A percentile compares a stretch with the other conserved stretches of the same genome.
These are phyloP conservation scores for Rhodotorula diobovata DNA, from an alignment of 768 basidiomycete species.

Conservation along the genomic window DNA sequence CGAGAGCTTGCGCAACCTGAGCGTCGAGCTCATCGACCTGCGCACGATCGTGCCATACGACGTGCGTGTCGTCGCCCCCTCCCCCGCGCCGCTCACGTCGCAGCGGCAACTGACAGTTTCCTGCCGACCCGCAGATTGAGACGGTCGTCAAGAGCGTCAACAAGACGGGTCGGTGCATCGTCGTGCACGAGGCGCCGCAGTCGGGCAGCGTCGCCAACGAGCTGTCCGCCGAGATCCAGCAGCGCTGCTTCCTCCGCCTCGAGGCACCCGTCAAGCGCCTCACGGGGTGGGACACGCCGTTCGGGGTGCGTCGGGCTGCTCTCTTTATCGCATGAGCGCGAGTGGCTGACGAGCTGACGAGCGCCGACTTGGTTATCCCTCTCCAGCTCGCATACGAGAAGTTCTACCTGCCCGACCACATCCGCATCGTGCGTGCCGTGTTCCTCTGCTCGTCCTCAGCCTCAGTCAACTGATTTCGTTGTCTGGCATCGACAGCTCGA, in stretches of 20 bases:
- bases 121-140: slow-evolving; percentile 53
- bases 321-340: slow-evolving; percentile 9
- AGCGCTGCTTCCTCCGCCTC: slow-evolving; percentile 78
- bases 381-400: slow-evolving; percentile 81
- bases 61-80: slow-evolving; percentile 11
- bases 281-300: slow-evolving; percentile 72
- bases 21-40: slow-evolving; percentile 81
- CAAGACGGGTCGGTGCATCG: slow-evolving; percentile 74
- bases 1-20: slow-evolving; percentile 46
- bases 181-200: slow-evolving; percentile 87
- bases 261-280: slow-evolving; percentile 82
- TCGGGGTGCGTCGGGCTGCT: slow-evolving; percentile 56
- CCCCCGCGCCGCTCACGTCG: too few relatives aligned
- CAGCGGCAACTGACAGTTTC: background rate
- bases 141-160: slow-evolving; percentile 75
- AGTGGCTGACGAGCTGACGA: slow-evolving; percentile 11
- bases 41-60: slow-evolving; percentile 88
- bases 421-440: slow-evolving; percentile 57
- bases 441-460: background rate
- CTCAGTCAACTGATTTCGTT: background rate
- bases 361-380: background rate
- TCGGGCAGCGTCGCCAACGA: slow-evolving; percentile 85
- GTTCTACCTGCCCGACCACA: slow-evolving; percentile 81
- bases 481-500: slow-evolving; percentile 7
- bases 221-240: slow-evolving; percentile 84